Conservation (phyloP, 169 alveolate species). For the Plasmodium reichenowi region DNA sequence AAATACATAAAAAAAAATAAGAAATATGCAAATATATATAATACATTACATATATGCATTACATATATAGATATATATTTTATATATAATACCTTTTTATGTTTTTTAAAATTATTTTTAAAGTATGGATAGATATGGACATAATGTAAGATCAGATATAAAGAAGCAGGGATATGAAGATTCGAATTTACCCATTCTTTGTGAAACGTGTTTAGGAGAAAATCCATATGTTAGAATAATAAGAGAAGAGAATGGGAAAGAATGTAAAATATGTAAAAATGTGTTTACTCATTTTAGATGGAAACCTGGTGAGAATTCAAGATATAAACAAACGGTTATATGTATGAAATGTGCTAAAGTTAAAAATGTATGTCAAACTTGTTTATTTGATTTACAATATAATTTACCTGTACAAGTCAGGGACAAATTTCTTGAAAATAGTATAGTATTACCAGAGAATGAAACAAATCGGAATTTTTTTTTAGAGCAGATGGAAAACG, state of each 20-base stretch:
- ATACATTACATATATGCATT: too few relatives aligned
- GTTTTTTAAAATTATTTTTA: background rate
- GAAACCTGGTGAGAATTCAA: slow-evolving; percentile 96
- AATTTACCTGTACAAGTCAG: slow-evolving; percentile 97
- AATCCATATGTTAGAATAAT: slow-evolving; percentile 97
- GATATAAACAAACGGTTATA: slow-evolving; percentile 96
- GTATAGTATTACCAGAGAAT: slow-evolving; percentile 81
- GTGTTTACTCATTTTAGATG: slow-evolving; percentile 98
- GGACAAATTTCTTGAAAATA: slow-evolving; percentile 89
- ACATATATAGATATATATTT: too few relatives aligned
- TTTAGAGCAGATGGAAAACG: slow-evolving; percentile 80
- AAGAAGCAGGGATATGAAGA: slow-evolving; percentile 88
- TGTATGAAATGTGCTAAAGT: slow-evolving; percentile 98
- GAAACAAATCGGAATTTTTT: slow-evolving; percentile 84
- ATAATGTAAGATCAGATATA: slow-evolving; percentile 87
- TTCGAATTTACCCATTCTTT: slow-evolving; percentile 96
- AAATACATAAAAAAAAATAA: too few relatives aligned
- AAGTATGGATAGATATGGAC: slow-evolving; percentile 88
- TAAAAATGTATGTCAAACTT: slow-evolving; percentile 98
- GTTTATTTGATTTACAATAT: slow-evolving; percentile 97
- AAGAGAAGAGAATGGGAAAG: slow-evolving; percentile 94
- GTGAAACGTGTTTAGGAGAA: slow-evolving; percentile 98
- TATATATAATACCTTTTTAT: too few relatives aligned
- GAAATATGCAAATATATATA: too few relatives aligned
- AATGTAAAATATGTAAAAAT: slow-evolving; percentile 97